Conservation (phyloP, 768 basidiomycete species). For the Trametes elegans region DNA sequence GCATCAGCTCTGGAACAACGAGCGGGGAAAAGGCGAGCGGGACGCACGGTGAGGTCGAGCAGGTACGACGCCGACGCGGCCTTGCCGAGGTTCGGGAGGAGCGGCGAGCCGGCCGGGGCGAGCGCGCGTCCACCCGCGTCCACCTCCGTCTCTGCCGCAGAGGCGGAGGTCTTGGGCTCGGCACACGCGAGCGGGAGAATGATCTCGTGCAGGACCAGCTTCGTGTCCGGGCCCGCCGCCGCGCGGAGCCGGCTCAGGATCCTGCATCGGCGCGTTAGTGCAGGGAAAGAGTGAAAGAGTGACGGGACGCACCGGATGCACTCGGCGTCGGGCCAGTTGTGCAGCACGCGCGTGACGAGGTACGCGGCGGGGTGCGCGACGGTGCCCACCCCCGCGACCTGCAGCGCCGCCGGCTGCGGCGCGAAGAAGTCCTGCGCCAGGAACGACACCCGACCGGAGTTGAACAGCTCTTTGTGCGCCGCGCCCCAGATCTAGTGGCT, state of each 20-base stretch:
- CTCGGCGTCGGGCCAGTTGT: conserved; percentile 8
- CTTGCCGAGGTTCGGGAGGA: neutral
- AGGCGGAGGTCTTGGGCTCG: neutral
- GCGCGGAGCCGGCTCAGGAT: conserved; percentile 8
- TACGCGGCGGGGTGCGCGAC: neutral
- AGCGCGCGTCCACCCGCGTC: neutral
- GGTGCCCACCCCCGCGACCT: neutral
- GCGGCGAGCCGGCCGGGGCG: too few species aligned
- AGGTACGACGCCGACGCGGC: neutral
- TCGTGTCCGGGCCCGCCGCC: conserved; percentile 6
- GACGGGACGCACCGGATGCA: neutral
- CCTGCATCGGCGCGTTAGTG: neutral
- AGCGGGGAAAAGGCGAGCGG: neutral
- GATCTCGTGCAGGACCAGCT: conserved; percentile 3
- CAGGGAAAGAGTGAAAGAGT: neutral
- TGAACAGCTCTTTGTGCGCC: conserved; percentile 2
- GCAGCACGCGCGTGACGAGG: conserved; percentile 10
- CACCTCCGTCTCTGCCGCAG: neutral
- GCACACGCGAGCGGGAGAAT: conserved; percentile 6
- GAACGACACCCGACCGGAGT: conserved; percentile 1
- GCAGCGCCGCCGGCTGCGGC: neutral
- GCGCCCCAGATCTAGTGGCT: neutral
- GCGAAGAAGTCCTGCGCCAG: conserved; percentile 12
- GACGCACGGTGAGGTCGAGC: conserved; percentile 12
- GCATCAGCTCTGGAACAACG: neutral